Evolutionary conservation across 768 basidiomycete species (phyloP), one percentile per base, ranked within the genome.

Genomic region (Termitomyces sp.): DNA sequence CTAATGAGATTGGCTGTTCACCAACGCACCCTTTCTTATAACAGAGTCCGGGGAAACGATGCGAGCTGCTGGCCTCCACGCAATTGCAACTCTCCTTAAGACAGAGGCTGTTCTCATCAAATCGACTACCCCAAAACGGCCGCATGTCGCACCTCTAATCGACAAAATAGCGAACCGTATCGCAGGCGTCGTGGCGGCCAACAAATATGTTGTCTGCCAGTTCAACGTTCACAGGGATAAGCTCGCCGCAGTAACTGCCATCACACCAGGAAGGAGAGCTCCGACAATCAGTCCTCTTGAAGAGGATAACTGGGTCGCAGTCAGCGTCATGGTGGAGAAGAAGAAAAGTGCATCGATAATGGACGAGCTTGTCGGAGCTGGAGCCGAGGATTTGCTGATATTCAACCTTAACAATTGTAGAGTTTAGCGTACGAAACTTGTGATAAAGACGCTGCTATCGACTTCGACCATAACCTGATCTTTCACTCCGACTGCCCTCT

Each of bases 41-140:
- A 20, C 69, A 95, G 96, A 98, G 75, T 99, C 96, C 18, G 97
- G 97, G 44, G 97, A 99, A 66, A 99, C 97, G 8, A 99, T 99
- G 97, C 92, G 96, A 34, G 97, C 96, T 26, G 95, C 95, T 0
- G 97, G 96, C 37, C 79, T 98, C 55, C 91, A 91, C 70, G 86
- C 96, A 41, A 98, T 99, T 66, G 89, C 87, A 15, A 98, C 94
- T 10, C 70, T 99, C 12, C 82, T 99, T 55, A 72, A 86, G 29
- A 75, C 76, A 1, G 90, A 99, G 73, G 95, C 96, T 12, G 92
- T 98, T 54, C 84, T 99, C 36, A 97, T 99, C 79, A 90, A 86
- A 60, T 92, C 90, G 1, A 79, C 75, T 52, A 72, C 74, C 18
- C 77, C 80, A 0, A 91, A 89, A 62, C 81, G 86, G 60, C 79